A percentile compares a stretch with the other conserved stretches of the same genome.
Evolutionary conservation across 495 filamentous ascomycete genomes (phyloP).

Genomic region (Lichenothelia convexa): DNA sequence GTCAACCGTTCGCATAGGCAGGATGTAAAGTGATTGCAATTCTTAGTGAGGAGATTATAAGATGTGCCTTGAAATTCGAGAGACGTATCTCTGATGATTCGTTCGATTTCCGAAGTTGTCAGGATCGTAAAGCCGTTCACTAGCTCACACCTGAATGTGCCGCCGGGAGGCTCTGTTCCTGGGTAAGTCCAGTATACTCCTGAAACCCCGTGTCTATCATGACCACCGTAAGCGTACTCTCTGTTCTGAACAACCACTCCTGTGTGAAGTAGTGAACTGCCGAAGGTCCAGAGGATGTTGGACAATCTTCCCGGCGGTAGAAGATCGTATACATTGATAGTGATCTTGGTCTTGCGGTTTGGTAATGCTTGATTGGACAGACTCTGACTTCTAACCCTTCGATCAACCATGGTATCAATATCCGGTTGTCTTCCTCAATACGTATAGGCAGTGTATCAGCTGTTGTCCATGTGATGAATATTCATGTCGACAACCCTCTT

Average conservation of each 20-base stretch:
- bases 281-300: conserved; percentile 50
- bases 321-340: conserved; percentile 68
- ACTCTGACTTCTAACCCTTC: too few relatives aligned
- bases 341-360: conserved; percentile 45
- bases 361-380: too few relatives aligned
- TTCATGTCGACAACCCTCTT: too few relatives aligned
- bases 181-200: conserved; percentile 67
- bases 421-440: too few relatives aligned
- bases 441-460: too few relatives aligned
- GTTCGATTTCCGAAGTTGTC: conserved; percentile 43
- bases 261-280: conserved; percentile 55
- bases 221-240: conserved; percentile 74
- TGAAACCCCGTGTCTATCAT: conserved; percentile 42
- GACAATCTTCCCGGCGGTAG: conserved; percentile 52
- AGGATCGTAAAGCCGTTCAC: conserved; percentile 55
- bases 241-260: conserved; percentile 57
- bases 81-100: conserved; percentile 40
- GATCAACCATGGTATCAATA: too few relatives aligned
- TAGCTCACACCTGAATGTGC: conserved; percentile 48
- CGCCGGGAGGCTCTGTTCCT: conserved; percentile 46
- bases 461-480: too few relatives aligned
- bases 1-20: conserved; percentile 49
- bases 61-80: conserved; percentile 47
- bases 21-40: conserved; percentile 71
- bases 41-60: conserved; percentile 61